Evolutionary conservation across 2,329 filamentous ascomycete species (phyloP).

Genomic region (Fonsecaea multimorphosa): DNA sequence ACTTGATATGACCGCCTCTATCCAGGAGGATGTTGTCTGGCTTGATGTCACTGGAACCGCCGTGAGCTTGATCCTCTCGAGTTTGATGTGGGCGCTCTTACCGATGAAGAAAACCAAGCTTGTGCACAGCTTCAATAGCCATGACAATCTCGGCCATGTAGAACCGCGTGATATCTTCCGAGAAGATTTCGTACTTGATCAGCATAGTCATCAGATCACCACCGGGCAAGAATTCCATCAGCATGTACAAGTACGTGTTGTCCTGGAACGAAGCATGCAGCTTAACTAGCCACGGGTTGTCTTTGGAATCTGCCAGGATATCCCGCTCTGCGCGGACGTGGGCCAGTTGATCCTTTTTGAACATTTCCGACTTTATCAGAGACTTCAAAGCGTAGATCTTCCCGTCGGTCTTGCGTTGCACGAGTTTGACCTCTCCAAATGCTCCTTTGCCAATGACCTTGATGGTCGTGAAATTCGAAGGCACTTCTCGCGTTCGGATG

Average conservation of each 20-base stretch:
- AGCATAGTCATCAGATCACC: slow-evolving; percentile 99
- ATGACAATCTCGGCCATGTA: slow-evolving; percentile 98
- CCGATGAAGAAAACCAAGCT: slow-evolving; percentile 97
- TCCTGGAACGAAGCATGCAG: slow-evolving; percentile 98
- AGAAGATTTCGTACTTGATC: slow-evolving; percentile 99
- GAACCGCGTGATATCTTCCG: slow-evolving; percentile 96
- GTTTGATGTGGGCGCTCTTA: slow-evolving; percentile 55
- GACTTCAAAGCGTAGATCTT: slow-evolving; percentile 99
- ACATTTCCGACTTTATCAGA: slow-evolving; percentile 98
- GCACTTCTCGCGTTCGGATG: slow-evolving; percentile 88
- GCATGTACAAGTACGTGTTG: slow-evolving; percentile 92
- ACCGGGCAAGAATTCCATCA: slow-evolving; percentile 98
- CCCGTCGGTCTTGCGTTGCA: slow-evolving; percentile 93
- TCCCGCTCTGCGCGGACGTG: slow-evolving; percentile 98
- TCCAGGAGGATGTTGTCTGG: slow-evolving; percentile 98
- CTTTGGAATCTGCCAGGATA: slow-evolving; percentile 91
- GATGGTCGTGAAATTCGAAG: slow-evolving; percentile 92
- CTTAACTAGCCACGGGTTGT: slow-evolving; percentile 99
- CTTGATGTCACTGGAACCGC: slow-evolving; percentile 81
- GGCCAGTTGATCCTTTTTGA: slow-evolving; percentile 97
- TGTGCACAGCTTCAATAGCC: slow-evolving; percentile 98
- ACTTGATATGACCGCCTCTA: slow-evolving; percentile 93
- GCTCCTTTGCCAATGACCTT: slow-evolving; percentile 99
- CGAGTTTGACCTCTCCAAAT: slow-evolving; percentile 96
- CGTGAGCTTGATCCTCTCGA: slow-evolving; percentile 39